phyloP scores from a whole-genome alignment of 2,329 filamentous ascomycete species.

The Diaporthe destruens region DNA sequence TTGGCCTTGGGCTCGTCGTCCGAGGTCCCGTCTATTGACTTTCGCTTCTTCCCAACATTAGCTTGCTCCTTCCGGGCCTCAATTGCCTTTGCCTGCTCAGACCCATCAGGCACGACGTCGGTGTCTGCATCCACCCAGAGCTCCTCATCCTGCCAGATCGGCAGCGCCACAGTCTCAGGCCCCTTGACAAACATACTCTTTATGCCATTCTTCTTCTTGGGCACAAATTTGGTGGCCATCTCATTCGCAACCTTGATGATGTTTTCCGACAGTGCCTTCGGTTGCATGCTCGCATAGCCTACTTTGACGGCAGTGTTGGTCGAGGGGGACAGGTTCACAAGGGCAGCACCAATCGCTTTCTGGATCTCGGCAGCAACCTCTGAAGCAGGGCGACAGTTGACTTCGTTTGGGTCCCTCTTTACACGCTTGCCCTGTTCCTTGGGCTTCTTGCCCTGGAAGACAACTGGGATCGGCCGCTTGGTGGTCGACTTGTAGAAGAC shows the following conservation, averaged over 20 bases:
- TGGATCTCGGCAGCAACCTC: slow-evolving; percentile 85
- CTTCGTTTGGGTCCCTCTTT: slow-evolving; percentile 61
- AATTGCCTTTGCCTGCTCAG: slow-evolving; percentile 61
- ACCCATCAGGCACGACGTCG: slow-evolving; percentile 72
- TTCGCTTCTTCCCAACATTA: slow-evolving; percentile 76
- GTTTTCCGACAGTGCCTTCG: slow-evolving; percentile 85
- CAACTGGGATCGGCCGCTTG: slow-evolving; percentile 90
- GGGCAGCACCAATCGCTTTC: slow-evolving; percentile 79
- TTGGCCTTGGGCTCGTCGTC: slow-evolving; percentile 46
- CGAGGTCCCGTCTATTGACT: slow-evolving; percentile 56
- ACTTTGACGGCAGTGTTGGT: slow-evolving; percentile 86
- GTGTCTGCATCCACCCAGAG: slow-evolving; percentile 86
- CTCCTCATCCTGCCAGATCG: slow-evolving; percentile 95
- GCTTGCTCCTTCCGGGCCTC: slow-evolving; percentile 60
- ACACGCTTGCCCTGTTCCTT: slow-evolving; percentile 70
- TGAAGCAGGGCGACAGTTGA: slow-evolving; percentile 66
- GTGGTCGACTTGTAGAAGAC: slow-evolving; percentile 88
- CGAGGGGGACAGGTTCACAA: slow-evolving; percentile 83
- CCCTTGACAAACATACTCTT: slow-evolving; percentile 91
- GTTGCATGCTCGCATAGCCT: slow-evolving; percentile 79
- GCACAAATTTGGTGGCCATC: slow-evolving; percentile 83
- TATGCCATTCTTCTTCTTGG: slow-evolving; percentile 89
- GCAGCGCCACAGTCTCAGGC: slow-evolving; percentile 86
- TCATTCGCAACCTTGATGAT: slow-evolving; percentile 77
- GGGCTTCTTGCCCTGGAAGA: slow-evolving; percentile 66